phyloP scores from a whole-genome alignment of 169 alveolate species.

The Plasmodium reichenowi region DNA sequence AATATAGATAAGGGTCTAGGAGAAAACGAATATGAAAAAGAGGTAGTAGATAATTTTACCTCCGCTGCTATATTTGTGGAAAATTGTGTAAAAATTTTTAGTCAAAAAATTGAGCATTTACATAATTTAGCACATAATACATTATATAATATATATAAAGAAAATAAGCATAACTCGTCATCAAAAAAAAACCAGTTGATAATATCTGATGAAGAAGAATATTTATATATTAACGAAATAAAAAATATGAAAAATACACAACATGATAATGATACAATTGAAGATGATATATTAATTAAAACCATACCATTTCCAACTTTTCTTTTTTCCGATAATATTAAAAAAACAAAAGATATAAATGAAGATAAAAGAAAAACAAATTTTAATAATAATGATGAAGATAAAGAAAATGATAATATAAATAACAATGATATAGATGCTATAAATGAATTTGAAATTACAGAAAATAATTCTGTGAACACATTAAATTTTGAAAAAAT shows the following conservation, averaged over 20 bases:
- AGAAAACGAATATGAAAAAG: conserved; percentile 40
- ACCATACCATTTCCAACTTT: conserved; percentile 67
- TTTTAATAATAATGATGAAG: neutral
- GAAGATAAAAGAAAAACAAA: neutral
- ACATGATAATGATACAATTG: conserved; percentile 22
- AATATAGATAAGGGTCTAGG: conserved; percentile 20
- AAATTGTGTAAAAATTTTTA: conserved; percentile 69
- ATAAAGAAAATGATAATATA: neutral
- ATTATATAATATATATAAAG: conserved; percentile 51
- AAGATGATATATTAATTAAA: conserved; percentile 52
- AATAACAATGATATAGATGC: neutral
- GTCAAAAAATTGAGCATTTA: conserved; percentile 64
- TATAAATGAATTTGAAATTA: conserved; percentile 2
- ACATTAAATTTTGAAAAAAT: conserved; percentile 64
- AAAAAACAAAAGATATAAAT: conserved; percentile 6
- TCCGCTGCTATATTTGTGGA: conserved; percentile 73
- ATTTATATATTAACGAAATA: conserved; percentile 52
- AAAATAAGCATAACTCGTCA: conserved; percentile 16
- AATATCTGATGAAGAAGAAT: conserved; percentile 55
- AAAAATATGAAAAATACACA: conserved; percentile 25
- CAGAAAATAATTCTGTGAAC: conserved; percentile 16
- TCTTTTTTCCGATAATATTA: conserved; percentile 50
- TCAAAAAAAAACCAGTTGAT: conserved; percentile 32
- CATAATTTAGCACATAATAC: conserved; percentile 75
- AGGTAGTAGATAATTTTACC: conserved; percentile 38